phyloP scores from a whole-genome alignment of 805 yeast species.

The Myxozyma sirexii region DNA sequence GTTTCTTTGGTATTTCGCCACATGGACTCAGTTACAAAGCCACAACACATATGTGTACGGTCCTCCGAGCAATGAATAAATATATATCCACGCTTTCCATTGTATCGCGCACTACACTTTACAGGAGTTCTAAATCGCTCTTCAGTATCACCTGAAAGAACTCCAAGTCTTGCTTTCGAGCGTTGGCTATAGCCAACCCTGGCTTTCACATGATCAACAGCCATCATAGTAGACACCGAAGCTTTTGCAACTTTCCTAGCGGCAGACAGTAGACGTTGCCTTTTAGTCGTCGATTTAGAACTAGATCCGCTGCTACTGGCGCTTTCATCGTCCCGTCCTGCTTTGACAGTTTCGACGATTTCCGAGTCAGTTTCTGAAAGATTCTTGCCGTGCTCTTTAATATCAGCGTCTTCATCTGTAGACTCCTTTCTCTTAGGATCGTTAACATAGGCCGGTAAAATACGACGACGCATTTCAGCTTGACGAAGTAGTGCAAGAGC shows the following conservation, averaged over 20 bases:
- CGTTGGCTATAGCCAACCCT: slow-evolving; percentile 8
- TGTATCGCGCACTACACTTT: slow-evolving; percentile 4
- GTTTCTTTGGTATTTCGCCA: slow-evolving; percentile 10
- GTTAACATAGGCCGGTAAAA: slow-evolving; percentile 3
- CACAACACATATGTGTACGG: neutral
- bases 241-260: slow-evolving; percentile 1
- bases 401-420: slow-evolving; percentile 1
- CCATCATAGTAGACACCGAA: slow-evolving; percentile 8
- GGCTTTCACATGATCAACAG: slow-evolving; percentile 11
- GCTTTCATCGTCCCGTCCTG: neutral
- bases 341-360: neutral
- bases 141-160: neutral
- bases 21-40: slow-evolving; percentile 7
- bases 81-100: slow-evolving; percentile 15
- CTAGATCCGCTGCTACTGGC: neutral
- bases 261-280: slow-evolving; percentile 4
- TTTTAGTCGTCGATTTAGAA: neutral
- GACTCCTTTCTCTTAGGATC: neutral
- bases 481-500: slow-evolving; percentile 12
- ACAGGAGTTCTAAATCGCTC: neutral
- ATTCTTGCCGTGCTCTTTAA: neutral
- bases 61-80: neutral
- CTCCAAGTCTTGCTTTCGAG: slow-evolving; percentile 13
- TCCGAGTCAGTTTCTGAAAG: slow-evolving; percentile 4
- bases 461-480: slow-evolving; percentile 10